A percentile compares a stretch with the other conserved stretches of the same genome.
Conservation (phyloP, 2,329 filamentous ascomycete species). For the Xylariaceae sp. region DNA sequence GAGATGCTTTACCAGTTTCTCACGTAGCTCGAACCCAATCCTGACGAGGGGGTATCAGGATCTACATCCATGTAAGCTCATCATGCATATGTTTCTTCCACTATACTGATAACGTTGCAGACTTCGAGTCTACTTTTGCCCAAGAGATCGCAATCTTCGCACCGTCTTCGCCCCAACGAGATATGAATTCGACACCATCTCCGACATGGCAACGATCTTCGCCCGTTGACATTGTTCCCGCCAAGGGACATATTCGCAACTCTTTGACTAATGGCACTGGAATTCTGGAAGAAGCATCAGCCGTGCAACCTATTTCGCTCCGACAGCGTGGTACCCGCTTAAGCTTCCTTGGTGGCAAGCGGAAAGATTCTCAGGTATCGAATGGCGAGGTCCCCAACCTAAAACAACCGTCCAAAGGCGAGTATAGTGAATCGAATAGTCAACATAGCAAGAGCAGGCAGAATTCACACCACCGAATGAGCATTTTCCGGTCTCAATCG, state of each 20-base stretch:
- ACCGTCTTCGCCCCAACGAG: slow-evolving; percentile 41
- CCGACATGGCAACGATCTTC: slow-evolving; percentile 34
- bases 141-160: slow-evolving; percentile 62
- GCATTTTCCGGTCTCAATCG: slow-evolving; percentile 41
- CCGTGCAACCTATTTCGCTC: slow-evolving; percentile 47
- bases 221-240: slow-evolving; percentile 24
- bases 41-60: slow-evolving; percentile 54
- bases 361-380: slow-evolving; percentile 35
- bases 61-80: slow-evolving; percentile 58
- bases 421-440: slow-evolving; percentile 25
- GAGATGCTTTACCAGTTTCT: slow-evolving; percentile 69
- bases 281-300: slow-evolving; percentile 45
- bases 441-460: slow-evolving; percentile 31
- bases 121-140: slow-evolving; percentile 59
- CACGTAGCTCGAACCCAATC: slow-evolving; percentile 56
- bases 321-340: slow-evolving; percentile 50
- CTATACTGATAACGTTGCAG: slow-evolving; percentile 32
- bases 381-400: slow-evolving; percentile 20
- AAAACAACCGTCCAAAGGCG: slow-evolving; percentile 25
- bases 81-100: neutral
- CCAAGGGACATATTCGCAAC: slow-evolving; percentile 12
- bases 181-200: slow-evolving; percentile 35
- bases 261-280: slow-evolving; percentile 22
- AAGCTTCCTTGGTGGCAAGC: slow-evolving; percentile 53
- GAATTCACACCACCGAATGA: slow-evolving; percentile 35